Base-by-base conservation (phyloP, 2,329 filamentous ascomycete species). In the Cladosporium sp. region DNA sequence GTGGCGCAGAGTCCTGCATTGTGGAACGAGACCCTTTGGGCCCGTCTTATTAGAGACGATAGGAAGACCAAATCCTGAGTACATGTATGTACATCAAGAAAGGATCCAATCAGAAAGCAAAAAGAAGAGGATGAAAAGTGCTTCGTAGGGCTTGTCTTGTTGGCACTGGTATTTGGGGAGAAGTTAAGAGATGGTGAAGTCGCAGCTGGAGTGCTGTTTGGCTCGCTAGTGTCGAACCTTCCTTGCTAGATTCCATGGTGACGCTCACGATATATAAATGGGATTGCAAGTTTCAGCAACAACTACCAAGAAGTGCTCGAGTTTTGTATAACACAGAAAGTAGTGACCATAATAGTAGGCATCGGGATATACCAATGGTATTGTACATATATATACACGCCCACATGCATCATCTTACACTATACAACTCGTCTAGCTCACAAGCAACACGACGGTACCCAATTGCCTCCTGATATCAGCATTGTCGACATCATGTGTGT, bases 401-500 rank as follows among this genome's bases (percentile, higher is more conserved):
- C 14, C n/a, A 30, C 24, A n/a, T 24, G 28, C 24, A 57, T 57
- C 28, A 24, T 57, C 26, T 34, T 26, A 30, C 52, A 34, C 34
- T 36, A 38, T n/a, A 14, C 54, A n/a, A 47, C 51, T 47, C 18
- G n/a, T 30, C 61, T 64, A 77, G 64, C 72, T 75, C 11, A 97
- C 90, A 59, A 98, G 80, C 74, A 98, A 76, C 18, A 97, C 85
- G 12, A 92, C 91, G 76, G 92, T 96, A 15, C 94, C 95, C 67
- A 98, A 81, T 80, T 98, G 95, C 74, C 94, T 86, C 75, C 88
- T 86, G 70, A 98, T 72, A 78, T 99, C 95, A 79, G 96, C 94
- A 78, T 89, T 91, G 74, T 96, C 91, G 0, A 99, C 95, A 82
- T 99, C 95, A 80, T 99, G 95, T 32, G 93, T 97, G 79, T 99